Conservation (phyloP, 768 basidiomycete genomes). For the Termitomyces sp. region DNA sequence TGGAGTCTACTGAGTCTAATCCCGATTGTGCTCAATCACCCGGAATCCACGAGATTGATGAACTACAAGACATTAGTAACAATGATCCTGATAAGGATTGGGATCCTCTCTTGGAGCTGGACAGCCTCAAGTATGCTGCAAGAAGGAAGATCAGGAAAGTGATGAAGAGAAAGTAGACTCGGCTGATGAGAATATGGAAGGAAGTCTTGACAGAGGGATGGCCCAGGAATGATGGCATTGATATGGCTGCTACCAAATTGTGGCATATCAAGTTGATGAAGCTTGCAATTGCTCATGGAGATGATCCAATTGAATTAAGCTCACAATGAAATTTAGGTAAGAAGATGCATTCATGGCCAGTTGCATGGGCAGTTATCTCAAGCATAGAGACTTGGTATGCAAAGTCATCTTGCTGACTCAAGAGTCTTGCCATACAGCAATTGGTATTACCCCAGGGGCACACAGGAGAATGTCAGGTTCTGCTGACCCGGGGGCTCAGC, state of each 20-base stretch:
- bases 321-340: too few relatives aligned
- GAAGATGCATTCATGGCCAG: too few relatives aligned
- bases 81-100: neutral
- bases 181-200: neutral
- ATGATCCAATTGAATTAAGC: too few relatives aligned
- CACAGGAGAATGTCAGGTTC: too few relatives aligned
- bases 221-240: too few relatives aligned
- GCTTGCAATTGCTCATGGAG: constrained; percentile 1
- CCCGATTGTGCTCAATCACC: neutral
- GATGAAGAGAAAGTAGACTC: neutral
- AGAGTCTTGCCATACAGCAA: too few relatives aligned
- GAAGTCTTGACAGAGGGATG: neutral
- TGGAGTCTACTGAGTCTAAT: neutral
- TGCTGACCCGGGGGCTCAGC: too few relatives aligned
- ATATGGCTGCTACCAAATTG: too few relatives aligned
- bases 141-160: neutral
- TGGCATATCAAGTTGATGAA: neutral
- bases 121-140: neutral
- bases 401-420: too few relatives aligned
- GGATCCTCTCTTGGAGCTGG: neutral
- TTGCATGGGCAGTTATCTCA: too few relatives aligned
- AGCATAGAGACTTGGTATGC: too few relatives aligned
- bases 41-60: neutral
- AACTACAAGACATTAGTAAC: neutral
- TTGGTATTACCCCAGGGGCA: too few relatives aligned